Conservation (phyloP, 805 yeast species). For the Sugiyamaella lignohabitans region DNA sequence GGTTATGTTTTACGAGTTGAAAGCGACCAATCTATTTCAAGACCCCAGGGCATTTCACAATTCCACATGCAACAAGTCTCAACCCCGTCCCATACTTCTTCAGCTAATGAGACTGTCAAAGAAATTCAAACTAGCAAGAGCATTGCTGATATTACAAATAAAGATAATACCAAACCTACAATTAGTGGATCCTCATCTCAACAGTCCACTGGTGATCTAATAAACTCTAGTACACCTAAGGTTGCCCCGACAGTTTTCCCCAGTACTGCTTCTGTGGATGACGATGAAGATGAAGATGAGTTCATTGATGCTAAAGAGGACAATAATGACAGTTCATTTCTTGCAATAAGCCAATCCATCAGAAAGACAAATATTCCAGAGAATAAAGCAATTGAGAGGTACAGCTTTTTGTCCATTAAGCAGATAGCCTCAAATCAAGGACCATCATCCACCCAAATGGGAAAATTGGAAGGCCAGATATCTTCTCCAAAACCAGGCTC, state of each 20-base stretch:
- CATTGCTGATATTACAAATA: no score
- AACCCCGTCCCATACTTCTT: background rate
- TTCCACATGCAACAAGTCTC: no score
- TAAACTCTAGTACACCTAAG: background rate
- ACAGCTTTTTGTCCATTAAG: background rate
- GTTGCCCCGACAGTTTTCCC: no score
- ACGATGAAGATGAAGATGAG: conserved; percentile 22
- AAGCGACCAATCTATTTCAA: background rate
- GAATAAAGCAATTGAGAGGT: conserved; percentile 1
- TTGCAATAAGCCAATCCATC: conserved; percentile 18
- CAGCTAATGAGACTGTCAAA: no score
- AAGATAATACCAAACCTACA: background rate
- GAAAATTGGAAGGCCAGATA: background rate
- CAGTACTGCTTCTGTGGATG: background rate
- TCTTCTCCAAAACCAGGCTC: no score
- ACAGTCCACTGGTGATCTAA: no score
- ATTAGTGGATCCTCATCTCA: background rate
- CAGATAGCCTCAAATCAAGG: background rate
- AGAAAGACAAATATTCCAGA: background rate
- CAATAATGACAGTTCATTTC: conserved; percentile 15
- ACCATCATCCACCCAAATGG: background rate
- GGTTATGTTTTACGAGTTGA: background rate
- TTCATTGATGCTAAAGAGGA: conserved; percentile 4
- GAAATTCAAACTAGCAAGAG: no score
- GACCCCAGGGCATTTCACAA: background rate